Percentiles rank a stretch among this genome's conserved stretches.
These are phyloP conservation scores for Paecilomyces fulvus DNA, from an alignment of 2,329 filamentous ascomycete species.

Conservation along the genomic window DNA sequence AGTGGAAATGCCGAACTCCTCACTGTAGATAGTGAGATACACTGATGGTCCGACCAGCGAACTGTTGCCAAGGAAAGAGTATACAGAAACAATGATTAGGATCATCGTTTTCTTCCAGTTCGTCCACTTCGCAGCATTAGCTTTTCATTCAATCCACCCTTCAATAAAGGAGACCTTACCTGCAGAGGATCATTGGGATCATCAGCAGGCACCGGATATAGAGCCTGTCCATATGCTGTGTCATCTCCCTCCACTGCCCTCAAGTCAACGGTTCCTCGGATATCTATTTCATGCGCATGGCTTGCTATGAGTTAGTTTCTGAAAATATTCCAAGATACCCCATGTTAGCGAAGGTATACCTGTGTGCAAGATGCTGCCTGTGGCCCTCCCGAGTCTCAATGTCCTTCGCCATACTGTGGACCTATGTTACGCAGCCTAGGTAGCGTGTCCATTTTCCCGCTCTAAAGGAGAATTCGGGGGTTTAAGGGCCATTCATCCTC, in stretches of 20 bases:
- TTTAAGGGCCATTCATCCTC: neutral
- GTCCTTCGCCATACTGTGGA: neutral
- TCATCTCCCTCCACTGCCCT: conserved; percentile 49
- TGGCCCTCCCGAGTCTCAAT: neutral
- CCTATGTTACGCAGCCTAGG: neutral
- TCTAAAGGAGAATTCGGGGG: neutral
- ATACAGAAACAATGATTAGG: conserved; percentile 45
- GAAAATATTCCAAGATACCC: conserved; percentile 3
- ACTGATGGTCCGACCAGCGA: conserved; percentile 50
- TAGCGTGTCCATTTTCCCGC: neutral
- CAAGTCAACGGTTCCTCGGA: conserved; percentile 51
- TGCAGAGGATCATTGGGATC: conserved; percentile 55
- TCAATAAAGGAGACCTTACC: conserved; percentile 17
- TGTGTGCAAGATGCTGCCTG: conserved; percentile 6
- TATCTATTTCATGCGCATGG: conserved; percentile 48
- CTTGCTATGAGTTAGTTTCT: conserved; percentile 19
- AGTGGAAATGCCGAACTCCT: conserved; percentile 44
- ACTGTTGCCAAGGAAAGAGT: conserved; percentile 53
- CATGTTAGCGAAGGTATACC: conserved; percentile 2
- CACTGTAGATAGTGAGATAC: conserved; percentile 48
- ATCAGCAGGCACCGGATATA: conserved; percentile 53
- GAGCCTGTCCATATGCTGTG: conserved; percentile 51
- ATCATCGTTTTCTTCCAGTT: conserved; percentile 50
- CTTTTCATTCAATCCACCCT: neutral
- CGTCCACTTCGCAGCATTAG: conserved; percentile 37